Evolutionary conservation across 140 eudicot species (phyloP), one percentile per base, ranked within the genome.

Genomic region (Erigeron philadelphicus): DNA sequence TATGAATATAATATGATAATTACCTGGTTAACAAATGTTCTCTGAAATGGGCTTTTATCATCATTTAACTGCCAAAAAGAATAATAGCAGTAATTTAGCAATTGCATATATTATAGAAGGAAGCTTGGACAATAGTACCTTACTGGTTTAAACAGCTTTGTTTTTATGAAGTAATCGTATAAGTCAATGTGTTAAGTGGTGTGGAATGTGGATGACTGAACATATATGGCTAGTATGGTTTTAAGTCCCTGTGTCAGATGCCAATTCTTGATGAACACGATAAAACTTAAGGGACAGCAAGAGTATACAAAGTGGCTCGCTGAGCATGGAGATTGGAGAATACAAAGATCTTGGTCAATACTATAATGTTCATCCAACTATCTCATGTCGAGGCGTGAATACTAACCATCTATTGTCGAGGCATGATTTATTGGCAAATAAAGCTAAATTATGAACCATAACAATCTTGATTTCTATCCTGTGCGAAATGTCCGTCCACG

Each of bases 11-110:
- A 48, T 72, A 19, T 53, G 44, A 68, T 17, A 54, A 43, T 64
- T 84, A 93, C 98, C 98, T 93, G 98, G 45, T 87, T 93, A 67
- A 89, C 98, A 83, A 89, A 93, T 52, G 96, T 93, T 52, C 96
- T 70, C 80, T 93, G 98, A 70, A 93, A 93, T 64, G 98, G 98
- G 79, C 98, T 93, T 74, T 89, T 93, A 42, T 89, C 98, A 8
- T 86, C 95, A 72, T 93, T 93, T 83, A 93, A 83, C 98, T 93
- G 93, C 79, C 50, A 75, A 64, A 44, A 71, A 77, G 38, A 45
- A 81, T 50, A 35, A 76, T 58, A 47, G 9, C 7, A 67, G 71
- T 43, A 43, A 16, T 49, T 75, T 63, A 9, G 72, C 31, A 25
- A 61, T 35, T 64, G n/a, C 47, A 41, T 62, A 25, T 6, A 40